A percentile compares a stretch with the other conserved stretches of the same genome.
These are phyloP conservation scores for Puya raimondii DNA, from an alignment of 176 grass and related monocot species.

Conservation along the genomic window DNA sequence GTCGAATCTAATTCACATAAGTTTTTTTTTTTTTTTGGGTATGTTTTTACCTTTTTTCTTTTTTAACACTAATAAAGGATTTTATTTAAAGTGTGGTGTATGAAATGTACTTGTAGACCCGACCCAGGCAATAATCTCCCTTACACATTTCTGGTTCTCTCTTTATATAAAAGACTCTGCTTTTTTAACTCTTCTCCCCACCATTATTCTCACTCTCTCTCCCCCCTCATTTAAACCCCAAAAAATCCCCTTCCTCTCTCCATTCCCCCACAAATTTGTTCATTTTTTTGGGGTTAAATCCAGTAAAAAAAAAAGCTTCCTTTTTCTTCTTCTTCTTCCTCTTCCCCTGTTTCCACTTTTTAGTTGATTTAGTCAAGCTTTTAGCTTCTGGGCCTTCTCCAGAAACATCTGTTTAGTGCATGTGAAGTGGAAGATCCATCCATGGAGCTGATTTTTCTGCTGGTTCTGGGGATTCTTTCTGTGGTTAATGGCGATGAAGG, in stretches of 20 bases:
- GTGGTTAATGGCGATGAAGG: constrained; percentile 4
- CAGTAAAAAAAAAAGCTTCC: background rate
- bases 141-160: background rate
- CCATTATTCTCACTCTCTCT: constrained; percentile 13
- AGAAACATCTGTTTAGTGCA: too few relatives aligned
- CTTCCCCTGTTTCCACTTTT: background rate
- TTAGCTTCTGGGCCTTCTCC: too few relatives aligned
- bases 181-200: constrained; percentile 31
- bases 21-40: too few relatives aligned
- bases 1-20: too few relatives aligned
- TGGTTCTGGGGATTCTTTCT: background rate
- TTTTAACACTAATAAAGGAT: too few relatives aligned
- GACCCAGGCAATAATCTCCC: background rate
- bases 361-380: too few relatives aligned
- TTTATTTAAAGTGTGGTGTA: too few relatives aligned
- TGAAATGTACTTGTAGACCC: too few relatives aligned
- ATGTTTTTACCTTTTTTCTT: too few relatives aligned
- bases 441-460: background rate
- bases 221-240: background rate
- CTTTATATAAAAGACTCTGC: constrained; percentile 29
- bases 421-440: background rate
- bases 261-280: background rate
- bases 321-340: background rate
- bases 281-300: background rate
- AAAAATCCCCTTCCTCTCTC: constrained; percentile 1